Conservation (phyloP, 2,329 filamentous ascomycete species). For the Bipolaris oryzae region DNA sequence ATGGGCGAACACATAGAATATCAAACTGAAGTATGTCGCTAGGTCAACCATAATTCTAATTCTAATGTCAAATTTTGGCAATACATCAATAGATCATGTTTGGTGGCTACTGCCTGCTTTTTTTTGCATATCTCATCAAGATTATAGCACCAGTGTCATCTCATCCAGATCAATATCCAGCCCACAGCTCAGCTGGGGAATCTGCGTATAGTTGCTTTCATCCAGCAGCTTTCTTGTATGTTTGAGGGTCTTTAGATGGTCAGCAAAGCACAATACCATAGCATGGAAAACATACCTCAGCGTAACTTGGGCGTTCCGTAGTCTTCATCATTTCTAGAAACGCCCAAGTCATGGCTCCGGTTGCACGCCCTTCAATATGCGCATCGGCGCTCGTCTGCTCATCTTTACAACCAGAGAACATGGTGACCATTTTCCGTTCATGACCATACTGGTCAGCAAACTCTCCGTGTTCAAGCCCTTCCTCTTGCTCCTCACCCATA, state of each 20-base stretch:
- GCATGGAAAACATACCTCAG: conserved; percentile 39
- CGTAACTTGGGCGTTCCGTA: conserved; percentile 47
- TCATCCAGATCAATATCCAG: conserved; percentile 51
- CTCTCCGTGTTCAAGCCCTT: conserved; percentile 45
- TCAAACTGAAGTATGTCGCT: neutral
- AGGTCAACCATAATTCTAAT: neutral
- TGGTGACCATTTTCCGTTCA: conserved; percentile 57
- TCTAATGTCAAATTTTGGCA: neutral
- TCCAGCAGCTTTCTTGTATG: conserved; percentile 49
- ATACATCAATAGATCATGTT: neutral
- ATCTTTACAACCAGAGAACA: conserved; percentile 59
- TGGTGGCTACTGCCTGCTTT: neutral
- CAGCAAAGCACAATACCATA: neutral
- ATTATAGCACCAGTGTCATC: conserved; percentile 36
- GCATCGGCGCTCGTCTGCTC: conserved; percentile 60
- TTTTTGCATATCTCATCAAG: neutral
- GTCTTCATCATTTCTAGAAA: conserved; percentile 54
- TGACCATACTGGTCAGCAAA: conserved; percentile 54
- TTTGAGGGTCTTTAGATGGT: conserved; percentile 41
- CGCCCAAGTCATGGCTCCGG: conserved; percentile 57
- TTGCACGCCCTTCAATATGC: conserved; percentile 51
- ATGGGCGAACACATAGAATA: neutral
- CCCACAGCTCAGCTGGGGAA: conserved; percentile 54
- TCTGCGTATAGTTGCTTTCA: conserved; percentile 51
- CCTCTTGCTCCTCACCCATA: conserved; percentile 54